Conservation (phyloP, 2,329 filamentous ascomycete species). For the Beauveria sp. region DNA sequence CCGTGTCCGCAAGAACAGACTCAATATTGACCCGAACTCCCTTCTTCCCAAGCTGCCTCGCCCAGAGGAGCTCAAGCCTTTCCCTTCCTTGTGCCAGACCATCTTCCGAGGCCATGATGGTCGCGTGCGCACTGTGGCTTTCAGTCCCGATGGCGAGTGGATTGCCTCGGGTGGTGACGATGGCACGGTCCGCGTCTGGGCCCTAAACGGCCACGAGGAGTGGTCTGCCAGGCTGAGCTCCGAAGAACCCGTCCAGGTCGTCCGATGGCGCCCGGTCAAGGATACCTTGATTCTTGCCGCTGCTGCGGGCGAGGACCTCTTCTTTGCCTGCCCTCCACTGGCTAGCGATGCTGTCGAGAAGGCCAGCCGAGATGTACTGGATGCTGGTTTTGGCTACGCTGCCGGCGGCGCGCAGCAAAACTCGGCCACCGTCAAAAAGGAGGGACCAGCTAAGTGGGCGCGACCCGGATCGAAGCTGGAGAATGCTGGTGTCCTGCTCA, state of each 20-base stretch:
- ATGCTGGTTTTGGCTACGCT: slow-evolving; percentile 92
- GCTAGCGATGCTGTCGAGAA: slow-evolving; percentile 68
- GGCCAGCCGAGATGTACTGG: slow-evolving; percentile 66
- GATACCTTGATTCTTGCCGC: slow-evolving; percentile 77
- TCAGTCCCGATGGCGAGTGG: slow-evolving; percentile 80
- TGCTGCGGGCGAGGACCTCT: slow-evolving; percentile 76
- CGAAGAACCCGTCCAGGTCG: slow-evolving; percentile 73
- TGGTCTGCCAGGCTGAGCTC: slow-evolving; percentile 75
- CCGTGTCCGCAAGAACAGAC: slow-evolving; percentile 80
- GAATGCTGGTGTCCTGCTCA: slow-evolving; percentile 70
- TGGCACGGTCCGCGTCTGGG: slow-evolving; percentile 86
- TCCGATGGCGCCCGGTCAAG: slow-evolving; percentile 81
- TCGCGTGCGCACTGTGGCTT: slow-evolving; percentile 72
- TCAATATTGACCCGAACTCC: slow-evolving; percentile 94
- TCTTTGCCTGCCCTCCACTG: slow-evolving; percentile 70
- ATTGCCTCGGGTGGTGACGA: slow-evolving; percentile 92
- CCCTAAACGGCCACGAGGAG: slow-evolving; percentile 79
- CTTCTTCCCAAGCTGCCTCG: slow-evolving; percentile 87
- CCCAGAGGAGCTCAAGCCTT: slow-evolving; percentile 88
- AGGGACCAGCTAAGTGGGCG: slow-evolving; percentile 72
- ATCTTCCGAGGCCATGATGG: slow-evolving; percentile 85
- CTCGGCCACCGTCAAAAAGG: slow-evolving; percentile 56
- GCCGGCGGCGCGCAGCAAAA: slow-evolving; percentile 53
- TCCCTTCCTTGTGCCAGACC: slow-evolving; percentile 83
- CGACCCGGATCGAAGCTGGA: slow-evolving; percentile 68